These are phyloP conservation scores for Botrytis porri DNA, from an alignment of 2,329 filamentous ascomycete species.

Conservation along the genomic window DNA sequence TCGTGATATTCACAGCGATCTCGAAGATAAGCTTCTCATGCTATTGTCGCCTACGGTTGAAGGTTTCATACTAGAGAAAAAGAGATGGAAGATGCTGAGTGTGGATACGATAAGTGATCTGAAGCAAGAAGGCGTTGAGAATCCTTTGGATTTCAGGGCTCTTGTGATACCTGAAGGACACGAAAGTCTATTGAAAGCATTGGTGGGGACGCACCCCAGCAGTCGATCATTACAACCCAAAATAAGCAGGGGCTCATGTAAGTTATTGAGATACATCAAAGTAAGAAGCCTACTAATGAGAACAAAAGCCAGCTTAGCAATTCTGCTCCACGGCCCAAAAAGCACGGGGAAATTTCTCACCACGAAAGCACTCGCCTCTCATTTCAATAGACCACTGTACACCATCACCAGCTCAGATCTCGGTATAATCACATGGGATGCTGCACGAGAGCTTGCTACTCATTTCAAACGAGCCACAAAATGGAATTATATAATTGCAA, in stretches of 20 bases:
- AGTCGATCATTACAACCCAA: accelerated
- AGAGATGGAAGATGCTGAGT: neutral
- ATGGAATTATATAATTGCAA: slow-evolving; percentile 8
- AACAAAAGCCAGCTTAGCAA: neutral
- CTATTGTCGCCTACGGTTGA: neutral
- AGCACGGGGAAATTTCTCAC: neutral
- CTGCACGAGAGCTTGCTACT: neutral
- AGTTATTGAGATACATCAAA: neutral
- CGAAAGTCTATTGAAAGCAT: slow-evolving; percentile 4
- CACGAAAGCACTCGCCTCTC: neutral
- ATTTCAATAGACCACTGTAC: slow-evolving; percentile 7
- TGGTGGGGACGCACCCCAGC: neutral
- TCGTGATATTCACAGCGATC: neutral
- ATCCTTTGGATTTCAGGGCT: neutral
- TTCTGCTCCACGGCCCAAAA: slow-evolving; percentile 3
- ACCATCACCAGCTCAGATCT: neutral
- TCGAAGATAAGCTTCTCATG: neutral
- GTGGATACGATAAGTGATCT: neutral
- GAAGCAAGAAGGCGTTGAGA: neutral
- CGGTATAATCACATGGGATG: neutral
- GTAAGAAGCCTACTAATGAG: neutral
- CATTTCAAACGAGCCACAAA: slow-evolving; percentile 5
- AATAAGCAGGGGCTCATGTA: neutral
- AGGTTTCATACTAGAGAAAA: neutral
- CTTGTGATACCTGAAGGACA: neutral